phyloP scores from a whole-genome alignment of 208 protist genomes.

The Blastocrithidia nonstop region DNA sequence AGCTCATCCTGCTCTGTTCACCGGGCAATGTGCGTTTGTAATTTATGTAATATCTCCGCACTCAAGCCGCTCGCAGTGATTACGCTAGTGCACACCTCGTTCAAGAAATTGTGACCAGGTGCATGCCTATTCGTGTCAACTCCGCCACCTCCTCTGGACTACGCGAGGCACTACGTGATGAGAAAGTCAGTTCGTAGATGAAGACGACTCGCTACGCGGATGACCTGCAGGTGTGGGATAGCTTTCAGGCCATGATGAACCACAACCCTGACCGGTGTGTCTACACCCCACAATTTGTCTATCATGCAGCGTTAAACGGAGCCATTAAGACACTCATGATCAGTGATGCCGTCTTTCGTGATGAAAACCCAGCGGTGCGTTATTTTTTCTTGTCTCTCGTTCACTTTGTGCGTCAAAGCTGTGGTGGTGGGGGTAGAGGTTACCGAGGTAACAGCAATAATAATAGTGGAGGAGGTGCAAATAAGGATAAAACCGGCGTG shows the following conservation, averaged over 20 bases:
- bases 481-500: too few species aligned
- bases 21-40: conserved; percentile 89
- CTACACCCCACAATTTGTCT: conserved; percentile 88
- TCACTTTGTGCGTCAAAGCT: conserved; percentile 70
- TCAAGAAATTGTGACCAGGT: too few species aligned
- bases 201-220: conserved; percentile 75
- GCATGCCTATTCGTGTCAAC: too few species aligned
- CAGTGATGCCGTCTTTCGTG: conserved; percentile 88
- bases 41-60: conserved; percentile 17
- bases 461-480: too few species aligned
- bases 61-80: neutral
- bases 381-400: conserved; percentile 86
- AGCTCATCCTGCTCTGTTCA: conserved; percentile 88
- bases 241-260: conserved; percentile 89
- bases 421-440: too few species aligned
- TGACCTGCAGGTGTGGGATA: conserved; percentile 87
- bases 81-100: conserved; percentile 39
- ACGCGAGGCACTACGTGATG: conserved; percentile 82
- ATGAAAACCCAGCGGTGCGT: conserved; percentile 54
- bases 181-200: conserved; percentile 50
- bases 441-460: too few species aligned
- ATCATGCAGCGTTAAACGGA: conserved; percentile 50
- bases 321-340: conserved; percentile 84
- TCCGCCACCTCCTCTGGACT: conserved; percentile 76
- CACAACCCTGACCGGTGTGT: conserved; percentile 73